Conservation (phyloP, 106 monocot genomes). For the Dioscorea dumetorum region DNA sequence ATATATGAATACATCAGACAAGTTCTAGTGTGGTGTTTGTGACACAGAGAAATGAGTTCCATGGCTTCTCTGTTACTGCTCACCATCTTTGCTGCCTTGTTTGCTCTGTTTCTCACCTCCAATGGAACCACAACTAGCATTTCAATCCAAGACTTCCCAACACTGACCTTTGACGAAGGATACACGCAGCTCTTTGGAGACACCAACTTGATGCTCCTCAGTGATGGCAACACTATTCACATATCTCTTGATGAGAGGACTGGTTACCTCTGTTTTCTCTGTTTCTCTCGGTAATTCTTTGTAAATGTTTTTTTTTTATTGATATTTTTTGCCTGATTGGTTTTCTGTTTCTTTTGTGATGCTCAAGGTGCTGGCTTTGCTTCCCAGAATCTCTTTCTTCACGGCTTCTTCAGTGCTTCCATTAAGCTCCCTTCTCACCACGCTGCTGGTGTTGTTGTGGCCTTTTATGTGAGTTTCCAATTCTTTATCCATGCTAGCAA, state of each 20-base stretch:
- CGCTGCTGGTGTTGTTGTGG: conserved; percentile 62
- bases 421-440: conserved; percentile 63
- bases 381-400: conserved; percentile 40
- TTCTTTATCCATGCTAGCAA: neutral
- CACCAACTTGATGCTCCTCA: conserved; percentile 34
- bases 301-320: neutral
- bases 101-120: conserved; percentile 1
- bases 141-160: conserved; percentile 4
- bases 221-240: conserved; percentile 40
- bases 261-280: conserved; percentile 7
- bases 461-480: conserved; percentile 42
- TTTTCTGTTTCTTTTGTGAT: neutral
- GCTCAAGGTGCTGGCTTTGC: conserved; percentile 48
- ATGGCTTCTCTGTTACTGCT: conserved; percentile 1
- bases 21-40: too few relatives aligned
- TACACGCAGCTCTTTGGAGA: conserved; percentile 63
- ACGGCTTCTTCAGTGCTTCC: conserved; percentile 61
- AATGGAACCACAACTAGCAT: neutral
- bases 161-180: conserved; percentile 49
- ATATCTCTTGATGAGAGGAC: conserved; percentile 49
- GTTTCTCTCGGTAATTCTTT: neutral
- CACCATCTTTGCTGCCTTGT: conserved; percentile 5
- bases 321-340: neutral
- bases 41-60: neutral
- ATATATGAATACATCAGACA: too few relatives aligned